Evolutionary conservation across 192 early-diverging fungal genomes (phyloP).

Genomic region (Rhizoclosmatium globosum): DNA sequence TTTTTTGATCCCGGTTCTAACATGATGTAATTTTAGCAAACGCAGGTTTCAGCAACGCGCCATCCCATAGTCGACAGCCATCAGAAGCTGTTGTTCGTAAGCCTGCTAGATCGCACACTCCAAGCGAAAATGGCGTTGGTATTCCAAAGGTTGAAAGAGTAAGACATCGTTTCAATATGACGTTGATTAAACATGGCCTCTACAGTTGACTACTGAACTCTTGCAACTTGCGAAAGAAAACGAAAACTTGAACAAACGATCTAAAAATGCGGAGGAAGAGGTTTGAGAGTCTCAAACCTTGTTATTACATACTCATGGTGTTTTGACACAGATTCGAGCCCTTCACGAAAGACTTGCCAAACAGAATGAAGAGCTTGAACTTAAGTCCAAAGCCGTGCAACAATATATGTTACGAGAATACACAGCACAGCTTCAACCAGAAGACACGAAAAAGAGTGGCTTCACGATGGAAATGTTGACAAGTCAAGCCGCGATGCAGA

Average conservation of each 20-base stretch:
- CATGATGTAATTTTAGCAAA: not conserved
- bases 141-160: slow-evolving; percentile 52
- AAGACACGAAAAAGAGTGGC: slow-evolving; percentile 43
- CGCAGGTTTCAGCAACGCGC: not conserved
- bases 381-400: slow-evolving; percentile 59
- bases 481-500: slow-evolving; percentile 59
- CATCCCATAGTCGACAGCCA: slow-evolving; percentile 12
- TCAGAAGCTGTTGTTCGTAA: not conserved
- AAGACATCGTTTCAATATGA: not conserved
- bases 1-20: no score
- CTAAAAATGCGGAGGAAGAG: slow-evolving; percentile 55
- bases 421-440: slow-evolving; percentile 52
- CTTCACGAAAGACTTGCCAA: slow-evolving; percentile 45
- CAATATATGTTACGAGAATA: slow-evolving; percentile 62
- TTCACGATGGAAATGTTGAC: slow-evolving; percentile 59
- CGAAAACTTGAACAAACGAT: slow-evolving; percentile 55
- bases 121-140: slow-evolving; percentile 21
- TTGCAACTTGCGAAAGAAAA: slow-evolving; percentile 58
- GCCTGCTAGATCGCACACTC: not conserved
- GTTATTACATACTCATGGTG: not conserved
- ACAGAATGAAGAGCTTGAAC: slow-evolving; percentile 56
- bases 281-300: slow-evolving; percentile 25
- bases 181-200: not conserved
- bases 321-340: slow-evolving; percentile 39
- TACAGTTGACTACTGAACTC: slow-evolving; percentile 51